phyloP scores from a whole-genome alignment of 2,329 filamentous ascomycete genomes.

The Stenocarpella maydis region DNA sequence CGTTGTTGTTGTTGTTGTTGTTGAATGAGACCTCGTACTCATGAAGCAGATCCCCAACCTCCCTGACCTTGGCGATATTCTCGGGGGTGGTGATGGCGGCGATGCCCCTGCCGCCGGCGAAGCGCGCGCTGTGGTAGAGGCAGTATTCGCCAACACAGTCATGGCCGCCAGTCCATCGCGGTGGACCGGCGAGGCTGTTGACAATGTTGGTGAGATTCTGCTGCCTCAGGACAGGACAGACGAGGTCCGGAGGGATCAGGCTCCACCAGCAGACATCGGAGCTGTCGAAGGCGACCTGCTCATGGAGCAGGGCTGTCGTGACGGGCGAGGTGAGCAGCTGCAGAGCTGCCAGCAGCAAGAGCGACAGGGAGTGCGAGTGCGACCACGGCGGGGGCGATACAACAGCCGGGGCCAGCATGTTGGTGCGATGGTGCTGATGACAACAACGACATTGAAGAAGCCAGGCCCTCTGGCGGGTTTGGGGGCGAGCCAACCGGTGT shows the following conservation, averaged over 20 bases:
- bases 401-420: constrained; percentile 13
- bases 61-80: constrained; percentile 29
- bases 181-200: constrained; percentile 44
- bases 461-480: background rate
- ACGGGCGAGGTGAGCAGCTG: background rate
- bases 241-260: constrained; percentile 28
- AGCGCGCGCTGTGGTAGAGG: constrained; percentile 36
- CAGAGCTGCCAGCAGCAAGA: constrained; percentile 12
- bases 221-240: constrained; percentile 39
- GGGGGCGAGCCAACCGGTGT: too few species aligned
- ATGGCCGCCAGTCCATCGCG: constrained; percentile 36
- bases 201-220: constrained; percentile 53
- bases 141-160: constrained; percentile 38
- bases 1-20: constrained; percentile 38
- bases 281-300: constrained; percentile 33
- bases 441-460: too few species aligned
- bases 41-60: constrained; percentile 19
- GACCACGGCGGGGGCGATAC: background rate
- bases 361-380: background rate
- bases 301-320: constrained; percentile 23
- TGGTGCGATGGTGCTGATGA: constrained; percentile 1
- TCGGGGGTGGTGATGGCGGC: constrained; percentile 36
- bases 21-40: constrained; percentile 41
- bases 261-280: constrained; percentile 35
- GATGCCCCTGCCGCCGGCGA: constrained; percentile 37